phyloP scores from a whole-genome alignment of 2,329 filamentous ascomycete genomes.

The Colletotrichum tofieldiae region DNA sequence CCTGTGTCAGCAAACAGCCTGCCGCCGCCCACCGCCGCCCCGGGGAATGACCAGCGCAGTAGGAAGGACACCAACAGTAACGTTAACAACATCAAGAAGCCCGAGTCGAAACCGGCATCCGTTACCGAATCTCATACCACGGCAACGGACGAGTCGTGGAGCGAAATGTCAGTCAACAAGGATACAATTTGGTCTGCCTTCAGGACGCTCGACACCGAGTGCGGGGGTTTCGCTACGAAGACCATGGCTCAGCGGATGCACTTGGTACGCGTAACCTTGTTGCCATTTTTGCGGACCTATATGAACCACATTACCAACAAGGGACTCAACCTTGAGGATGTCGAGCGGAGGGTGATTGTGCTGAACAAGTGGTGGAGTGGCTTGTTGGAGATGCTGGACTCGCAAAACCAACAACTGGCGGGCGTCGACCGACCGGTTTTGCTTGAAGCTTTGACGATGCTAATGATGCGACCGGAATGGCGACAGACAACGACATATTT shows the following conservation, averaged over 20 bases:
- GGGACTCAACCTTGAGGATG: conserved; percentile 80
- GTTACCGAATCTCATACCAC: conserved; percentile 56
- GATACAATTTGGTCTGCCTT: conserved; percentile 72
- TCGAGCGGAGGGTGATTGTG: conserved; percentile 85
- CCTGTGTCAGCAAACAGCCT: conserved; percentile 64
- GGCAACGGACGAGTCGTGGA: conserved; percentile 62
- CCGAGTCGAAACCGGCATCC: conserved; percentile 52
- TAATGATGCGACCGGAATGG: conserved; percentile 95
- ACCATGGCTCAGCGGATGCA: conserved; percentile 81
- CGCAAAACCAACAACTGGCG: conserved; percentile 77
- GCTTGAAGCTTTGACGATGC: conserved; percentile 82
- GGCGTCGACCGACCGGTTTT: conserved; percentile 88
- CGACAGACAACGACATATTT: conserved; percentile 79
- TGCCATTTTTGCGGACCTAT: conserved; percentile 84
- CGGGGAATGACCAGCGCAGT: conserved; percentile 19
- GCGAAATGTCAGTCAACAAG: conserved; percentile 61
- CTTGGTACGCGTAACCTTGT: conserved; percentile 78
- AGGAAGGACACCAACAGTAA: conserved; percentile 20
- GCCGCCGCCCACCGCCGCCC: conserved; percentile 55
- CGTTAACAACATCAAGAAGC: conserved; percentile 9
- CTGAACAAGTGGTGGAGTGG: conserved; percentile 93
- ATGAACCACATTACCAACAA: conserved; percentile 77
- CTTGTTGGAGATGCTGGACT: conserved; percentile 85
- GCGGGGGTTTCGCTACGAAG: conserved; percentile 77
- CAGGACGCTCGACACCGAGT: conserved; percentile 67